Evolutionary conservation across 257 asterid genomes (phyloP), one percentile per base, ranked within the genome.

Genomic region (Solanum pimpinellifolium): DNA sequence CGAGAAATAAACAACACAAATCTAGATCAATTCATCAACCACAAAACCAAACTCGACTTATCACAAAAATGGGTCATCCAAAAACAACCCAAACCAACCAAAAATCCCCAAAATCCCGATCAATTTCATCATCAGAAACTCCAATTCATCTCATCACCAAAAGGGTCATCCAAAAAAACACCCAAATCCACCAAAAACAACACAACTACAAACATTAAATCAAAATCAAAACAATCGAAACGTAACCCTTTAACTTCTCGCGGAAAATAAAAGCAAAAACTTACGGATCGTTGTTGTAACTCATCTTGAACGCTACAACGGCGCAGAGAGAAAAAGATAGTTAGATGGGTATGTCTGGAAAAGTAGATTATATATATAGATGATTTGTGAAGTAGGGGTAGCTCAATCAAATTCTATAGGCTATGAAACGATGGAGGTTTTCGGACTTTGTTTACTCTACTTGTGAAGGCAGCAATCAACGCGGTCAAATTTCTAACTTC

Each of bases 261-360:
- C 29, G n/a, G 31, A 85, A 66, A 25, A 37, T 44, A 60, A 81
- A 46, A 56, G 15, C 27, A 33, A 29, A 14, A 18, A 84, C 98
- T 94, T 89, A 95, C 98, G 93, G 96, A 83, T 94, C 94, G 90
- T 94, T 90, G 33, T 90, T 95, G 92, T 90, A 92, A 68, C 92
- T 92, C 97, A 94, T 94, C 44, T 80, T 80, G 85, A 14, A 47
- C 27, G 84, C 27, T 77, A 77, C 16, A 77, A 44, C n/a, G 65
- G 41, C 52, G 90, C 68, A 78, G 41, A 80, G 84, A 80, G 84
- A 46, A 9, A 49, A 78, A 80, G 39, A 80, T 47, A 15, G 8
- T 47, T 15, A 9, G 83, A 42, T 78, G 62, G 81, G 82, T 29
- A 78, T 78, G 12, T 15, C 13, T 46, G 16, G 21, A 9, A 7